phyloP scores from a whole-genome alignment of 495 filamentous ascomycete genomes.

The Aspergillus wentii region DNA sequence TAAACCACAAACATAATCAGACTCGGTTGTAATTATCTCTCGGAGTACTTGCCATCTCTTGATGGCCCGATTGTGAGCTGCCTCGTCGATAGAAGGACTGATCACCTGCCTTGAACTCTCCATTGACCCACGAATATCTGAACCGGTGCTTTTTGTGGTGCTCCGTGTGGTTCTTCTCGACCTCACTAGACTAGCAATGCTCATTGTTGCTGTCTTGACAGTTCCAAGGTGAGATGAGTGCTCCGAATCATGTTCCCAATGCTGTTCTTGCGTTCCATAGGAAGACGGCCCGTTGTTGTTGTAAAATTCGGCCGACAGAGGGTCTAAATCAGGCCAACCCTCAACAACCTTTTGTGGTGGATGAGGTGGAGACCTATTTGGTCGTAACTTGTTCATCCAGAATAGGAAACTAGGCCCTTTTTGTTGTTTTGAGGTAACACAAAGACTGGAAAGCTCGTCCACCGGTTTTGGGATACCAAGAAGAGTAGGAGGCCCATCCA shows the following conservation, averaged over 20 bases:
- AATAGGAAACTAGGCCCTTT: constrained; percentile 9
- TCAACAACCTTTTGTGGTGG: constrained; percentile 27
- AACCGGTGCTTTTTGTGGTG: constrained; percentile 47
- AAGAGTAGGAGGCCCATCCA: no score
- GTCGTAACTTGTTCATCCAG: constrained; percentile 53
- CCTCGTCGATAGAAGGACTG: constrained; percentile 58
- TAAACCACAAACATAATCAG: constrained; percentile 82
- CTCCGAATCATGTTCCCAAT: constrained; percentile 53
- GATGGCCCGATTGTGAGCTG: constrained; percentile 61
- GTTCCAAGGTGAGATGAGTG: constrained; percentile 74
- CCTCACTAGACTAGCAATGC: constrained; percentile 59
- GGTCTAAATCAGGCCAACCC: constrained; percentile 45
- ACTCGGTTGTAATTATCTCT: constrained; percentile 80
- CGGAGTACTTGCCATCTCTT: constrained; percentile 74
- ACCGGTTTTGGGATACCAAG: no score
- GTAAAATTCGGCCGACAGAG: no score
- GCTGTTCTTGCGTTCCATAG: constrained; percentile 30
- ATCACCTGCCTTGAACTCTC: constrained; percentile 57
- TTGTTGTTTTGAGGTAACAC: no score
- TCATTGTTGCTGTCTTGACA: constrained; percentile 72
- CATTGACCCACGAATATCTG: constrained; percentile 55
- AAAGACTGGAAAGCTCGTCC: no score
- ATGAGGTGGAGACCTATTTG: constrained; percentile 24
- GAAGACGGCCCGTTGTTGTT: constrained; percentile 15
- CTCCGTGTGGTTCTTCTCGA: constrained; percentile 53